Evolutionary conservation across 495 filamentous ascomycete genomes (phyloP).

Genomic region (Endocarpon pusillum): DNA sequence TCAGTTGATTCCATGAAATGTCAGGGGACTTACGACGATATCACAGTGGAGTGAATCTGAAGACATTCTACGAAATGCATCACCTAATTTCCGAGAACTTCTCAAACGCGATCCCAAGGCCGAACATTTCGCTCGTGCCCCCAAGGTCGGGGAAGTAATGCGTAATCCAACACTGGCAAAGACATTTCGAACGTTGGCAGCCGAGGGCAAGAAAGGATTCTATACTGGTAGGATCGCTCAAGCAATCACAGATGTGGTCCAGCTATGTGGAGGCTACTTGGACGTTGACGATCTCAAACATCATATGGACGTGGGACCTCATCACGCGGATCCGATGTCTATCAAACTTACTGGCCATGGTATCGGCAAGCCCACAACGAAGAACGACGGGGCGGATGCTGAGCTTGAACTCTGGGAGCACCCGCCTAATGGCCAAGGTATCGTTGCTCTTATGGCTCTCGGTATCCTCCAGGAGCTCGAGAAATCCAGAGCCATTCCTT

Average conservation of each 20-base stretch:
- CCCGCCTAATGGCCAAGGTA: constrained; percentile 93
- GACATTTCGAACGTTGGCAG: constrained; percentile 66
- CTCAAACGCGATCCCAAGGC: constrained; percentile 54
- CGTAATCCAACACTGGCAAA: constrained; percentile 65
- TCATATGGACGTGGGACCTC: constrained; percentile 56
- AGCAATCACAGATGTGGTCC: constrained; percentile 58
- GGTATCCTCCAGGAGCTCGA: constrained; percentile 81
- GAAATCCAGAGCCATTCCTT: constrained; percentile 47
- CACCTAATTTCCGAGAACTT: constrained; percentile 73
- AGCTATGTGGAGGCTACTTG: constrained; percentile 60
- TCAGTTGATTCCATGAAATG: background rate
- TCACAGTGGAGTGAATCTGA: constrained; percentile 52
- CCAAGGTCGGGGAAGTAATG: constrained; percentile 73
- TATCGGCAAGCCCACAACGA: constrained; percentile 30
- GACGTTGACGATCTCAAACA: constrained; percentile 62
- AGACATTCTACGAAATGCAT: constrained; percentile 41
- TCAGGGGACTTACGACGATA: constrained; percentile 1
- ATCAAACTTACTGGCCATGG: constrained; percentile 58
- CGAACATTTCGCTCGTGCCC: constrained; percentile 48
- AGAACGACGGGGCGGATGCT: constrained; percentile 18
- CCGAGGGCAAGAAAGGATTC: constrained; percentile 77
- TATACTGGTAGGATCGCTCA: constrained; percentile 74
- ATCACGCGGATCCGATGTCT: constrained; percentile 67
- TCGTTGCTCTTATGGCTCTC: constrained; percentile 85
- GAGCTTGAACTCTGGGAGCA: constrained; percentile 90